Conservation (phyloP, 306 rosid genomes). For the Hippophae gyantsensis region DNA sequence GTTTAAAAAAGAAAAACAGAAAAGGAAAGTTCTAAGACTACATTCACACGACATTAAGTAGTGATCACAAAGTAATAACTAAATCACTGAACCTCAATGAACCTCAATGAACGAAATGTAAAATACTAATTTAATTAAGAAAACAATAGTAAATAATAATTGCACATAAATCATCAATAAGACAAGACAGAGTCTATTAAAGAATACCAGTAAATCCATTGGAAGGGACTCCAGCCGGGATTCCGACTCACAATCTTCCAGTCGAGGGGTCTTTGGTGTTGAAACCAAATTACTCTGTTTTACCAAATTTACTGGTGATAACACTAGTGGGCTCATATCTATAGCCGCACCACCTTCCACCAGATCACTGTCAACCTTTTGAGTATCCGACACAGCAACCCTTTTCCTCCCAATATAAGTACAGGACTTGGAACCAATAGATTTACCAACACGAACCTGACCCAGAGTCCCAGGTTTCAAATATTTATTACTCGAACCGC, state of each 20-base stretch:
- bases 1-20: too few species aligned
- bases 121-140: background rate
- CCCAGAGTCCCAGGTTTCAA: conserved; percentile 82
- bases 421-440: conserved; percentile 36
- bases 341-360: conserved; percentile 27
- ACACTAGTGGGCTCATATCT: conserved; percentile 58
- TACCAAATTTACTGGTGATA: conserved; percentile 65
- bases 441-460: conserved; percentile 59
- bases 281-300: conserved; percentile 36
- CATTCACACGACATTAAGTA: too few species aligned
- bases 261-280: conserved; percentile 60
- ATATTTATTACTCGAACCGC: conserved; percentile 45
- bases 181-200: background rate
- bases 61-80: too few species aligned
- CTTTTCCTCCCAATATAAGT: conserved; percentile 60
- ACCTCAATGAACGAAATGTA: too few species aligned
- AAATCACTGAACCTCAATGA: too few species aligned
- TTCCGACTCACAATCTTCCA: conserved; percentile 44
- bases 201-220: conserved; percentile 67
- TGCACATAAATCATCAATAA: background rate
- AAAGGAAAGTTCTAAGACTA: too few species aligned
- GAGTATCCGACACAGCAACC: conserved; percentile 36
- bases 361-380: conserved; percentile 21
- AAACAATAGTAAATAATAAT: background rate
- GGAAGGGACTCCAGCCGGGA: conserved; percentile 82